Evolutionary conservation across 2,329 filamentous ascomycete species (phyloP), one percentile per base, ranked within the genome.

Genomic region (Trichoderma breve): DNA sequence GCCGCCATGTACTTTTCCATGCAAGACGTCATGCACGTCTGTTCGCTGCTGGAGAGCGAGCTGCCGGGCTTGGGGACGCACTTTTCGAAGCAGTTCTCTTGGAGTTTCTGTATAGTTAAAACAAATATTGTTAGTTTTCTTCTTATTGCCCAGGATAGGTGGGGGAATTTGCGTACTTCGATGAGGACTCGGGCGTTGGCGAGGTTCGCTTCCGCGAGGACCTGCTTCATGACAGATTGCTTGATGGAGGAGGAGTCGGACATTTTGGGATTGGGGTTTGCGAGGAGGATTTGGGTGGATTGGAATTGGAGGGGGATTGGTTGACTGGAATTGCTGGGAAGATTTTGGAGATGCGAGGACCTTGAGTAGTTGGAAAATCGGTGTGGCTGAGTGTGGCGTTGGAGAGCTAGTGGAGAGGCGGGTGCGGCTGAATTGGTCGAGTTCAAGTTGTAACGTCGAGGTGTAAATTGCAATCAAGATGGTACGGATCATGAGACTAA

Each of bases 1-100:
- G 92, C 88, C 36, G 86, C 84, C 86, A 95, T 93, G 86, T 95
- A 95, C 82, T 95, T 95, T 78, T 95, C 92, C 89, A 94, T 93
- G 85, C 93, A 95, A 73, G 87, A 86, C 24, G 88, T 92, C 78
- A 93, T 86, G 84, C 93, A 95, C 26, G 87, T 85, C 79, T 89
- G 85, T 81, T 95, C 93, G 82, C 87, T 82, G 81, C 86, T 88
- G 64, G 90, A 91, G 71, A 95, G 83, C 69, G 88, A 89, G 64
- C 86, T 81, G 72, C 91, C 90, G 69, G 93, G 91, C 78, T 91
- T 90, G 64, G 91, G 86, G 18, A 95, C 84, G 82, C 93, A 95
- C 80, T 90, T 90, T 61, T 93, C 89, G 84, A 94, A 95, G 85
- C 93, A 95, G 82, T 91, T 90, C 77, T 92, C 88, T 82, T 94